Base-by-base conservation (phyloP, 768 basidiomycete genomes). In the Termitomyces sp. region DNA sequence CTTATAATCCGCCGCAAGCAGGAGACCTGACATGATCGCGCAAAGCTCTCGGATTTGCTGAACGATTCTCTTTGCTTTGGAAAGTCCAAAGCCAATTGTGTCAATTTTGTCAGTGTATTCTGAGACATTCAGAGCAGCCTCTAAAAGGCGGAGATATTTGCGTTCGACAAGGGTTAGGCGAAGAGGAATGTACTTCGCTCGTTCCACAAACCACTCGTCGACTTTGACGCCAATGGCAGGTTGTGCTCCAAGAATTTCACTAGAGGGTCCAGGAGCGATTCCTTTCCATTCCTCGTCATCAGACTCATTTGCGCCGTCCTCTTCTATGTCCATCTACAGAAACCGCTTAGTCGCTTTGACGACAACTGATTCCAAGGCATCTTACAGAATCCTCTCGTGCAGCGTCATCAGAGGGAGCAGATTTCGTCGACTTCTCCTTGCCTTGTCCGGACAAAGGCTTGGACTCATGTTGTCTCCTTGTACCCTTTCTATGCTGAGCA, bases 41-140 rank as follows among this genome's bases (percentile, higher is more conserved):
- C 92, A 94, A 3, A 94, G 78, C 66, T 93, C 92, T 36, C 88
- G 83, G 62, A 94, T 92, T 67, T 93, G 92, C 54, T 87, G 80
- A 3, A 94, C 92, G 45, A 93, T 91, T 8, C 92, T 83, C 67
- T 91, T 92, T n/a, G 90, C 82, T 68, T 92, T 94, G 30, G 87
- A 88, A 33, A 88, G 73, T 5, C 87, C 84, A 59, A 85, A 92
- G 2, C 87, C 83, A 41, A 92, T 71, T 50, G 87, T 90, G 72
- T 94, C 92, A 33, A 93, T 90, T 68, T 91, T 92, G 76, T 94
- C 92, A 44, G 92, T 94, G 67, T 93, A 93, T 68, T 94, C 92
- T 16, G 88, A 90, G 38, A 92, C 90, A 50, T 82, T 82, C 41
- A 94, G 80, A 2, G 92, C 92, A 9, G 91, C 92, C 58, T 94